These are phyloP conservation scores for Colletotrichum sojae DNA, from an alignment of 2,329 filamentous ascomycete genomes.

Conservation along the genomic window DNA sequence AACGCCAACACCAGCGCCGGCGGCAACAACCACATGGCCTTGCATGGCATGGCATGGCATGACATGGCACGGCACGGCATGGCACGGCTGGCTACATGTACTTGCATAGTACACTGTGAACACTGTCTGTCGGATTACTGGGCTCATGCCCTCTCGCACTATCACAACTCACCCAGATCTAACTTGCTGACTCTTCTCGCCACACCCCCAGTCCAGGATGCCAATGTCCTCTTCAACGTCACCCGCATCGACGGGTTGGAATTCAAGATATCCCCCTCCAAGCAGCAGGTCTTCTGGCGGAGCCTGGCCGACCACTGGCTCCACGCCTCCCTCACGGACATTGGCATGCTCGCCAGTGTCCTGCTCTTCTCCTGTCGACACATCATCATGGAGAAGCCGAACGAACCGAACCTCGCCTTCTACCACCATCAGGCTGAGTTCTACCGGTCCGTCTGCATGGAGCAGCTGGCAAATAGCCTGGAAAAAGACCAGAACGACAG, in stretches of 20 bases:
- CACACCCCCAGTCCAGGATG: neutral
- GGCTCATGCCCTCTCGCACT: neutral
- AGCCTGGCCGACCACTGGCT: slow-evolving; percentile 41
- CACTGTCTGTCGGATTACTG: no score
- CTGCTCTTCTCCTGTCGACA: slow-evolving; percentile 42
- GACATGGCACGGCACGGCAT: neutral
- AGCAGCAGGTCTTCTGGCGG: slow-evolving; percentile 29
- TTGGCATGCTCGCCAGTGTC: slow-evolving; percentile 43
- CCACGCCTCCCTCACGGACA: slow-evolving; percentile 40
- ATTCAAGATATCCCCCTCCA: neutral
- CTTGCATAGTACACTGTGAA: no score
- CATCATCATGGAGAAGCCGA: slow-evolving; percentile 20
- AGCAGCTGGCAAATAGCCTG: slow-evolving; percentile 30
- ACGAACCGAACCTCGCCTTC: slow-evolving; percentile 1
- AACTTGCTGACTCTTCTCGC: neutral
- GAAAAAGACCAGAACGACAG: slow-evolving; percentile 19
- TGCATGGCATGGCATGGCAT: neutral
- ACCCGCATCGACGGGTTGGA: slow-evolving; percentile 23
- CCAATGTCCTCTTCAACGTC: slow-evolving; percentile 17
- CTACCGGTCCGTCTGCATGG: slow-evolving; percentile 42
- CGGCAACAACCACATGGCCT: no score
- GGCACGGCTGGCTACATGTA: neutral
- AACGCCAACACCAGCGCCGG: no score
- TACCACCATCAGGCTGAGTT: slow-evolving; percentile 24
- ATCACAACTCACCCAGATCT: neutral